Evolutionary conservation across 768 basidiomycete species (phyloP), one percentile per base, ranked within the genome.

Genomic region (Hygrocybe punicea): DNA sequence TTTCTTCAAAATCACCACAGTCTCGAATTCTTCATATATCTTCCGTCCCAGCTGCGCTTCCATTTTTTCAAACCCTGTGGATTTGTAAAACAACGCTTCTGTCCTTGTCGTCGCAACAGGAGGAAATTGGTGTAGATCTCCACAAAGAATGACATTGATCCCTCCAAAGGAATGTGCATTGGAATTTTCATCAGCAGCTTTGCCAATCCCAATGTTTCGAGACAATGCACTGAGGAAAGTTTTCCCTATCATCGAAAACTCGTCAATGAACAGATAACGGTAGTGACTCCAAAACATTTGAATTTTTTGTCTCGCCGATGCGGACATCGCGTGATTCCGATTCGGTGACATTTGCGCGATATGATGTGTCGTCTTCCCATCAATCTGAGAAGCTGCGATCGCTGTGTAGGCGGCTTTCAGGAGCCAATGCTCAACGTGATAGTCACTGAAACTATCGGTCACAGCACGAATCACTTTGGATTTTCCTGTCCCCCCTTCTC

Each of bases 381-480:
- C 21, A 4, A 57, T 52, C 34, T 35, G 19, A 17, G 35, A 49
- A 2, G 56, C 48, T 2, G 49, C 34, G 2, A 57, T 55, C 73
- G 76, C 53, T 72, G 70, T 55, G 71, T 63, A n/a, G 67, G 69
- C 53, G 58, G 57, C 46, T 53, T 54, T 29, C 23, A 39, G 39
- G 50, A 2, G 69, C 55, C 60, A 56, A 9, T 44, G 46, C 4
- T 16, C 17, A 0, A 29, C 48, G 47, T 81, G 80, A 2, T 66
- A 60, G 3, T 75, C 59, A 0, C 75, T 73, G 0, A 81, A 66
- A 0, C 69, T 69, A 23, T 74, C 60, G 8, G 81, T 78, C 0
- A 78, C 52, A 2, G 62, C 66, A 0, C 81, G 0, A 80, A 78
- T 0, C 73, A 76, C 0, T 79, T n/a, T n/a, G n/a, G n/a, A n/a